phyloP scores from a whole-genome alignment of 257 asterid species.

The Plectranthus barbatus region DNA sequence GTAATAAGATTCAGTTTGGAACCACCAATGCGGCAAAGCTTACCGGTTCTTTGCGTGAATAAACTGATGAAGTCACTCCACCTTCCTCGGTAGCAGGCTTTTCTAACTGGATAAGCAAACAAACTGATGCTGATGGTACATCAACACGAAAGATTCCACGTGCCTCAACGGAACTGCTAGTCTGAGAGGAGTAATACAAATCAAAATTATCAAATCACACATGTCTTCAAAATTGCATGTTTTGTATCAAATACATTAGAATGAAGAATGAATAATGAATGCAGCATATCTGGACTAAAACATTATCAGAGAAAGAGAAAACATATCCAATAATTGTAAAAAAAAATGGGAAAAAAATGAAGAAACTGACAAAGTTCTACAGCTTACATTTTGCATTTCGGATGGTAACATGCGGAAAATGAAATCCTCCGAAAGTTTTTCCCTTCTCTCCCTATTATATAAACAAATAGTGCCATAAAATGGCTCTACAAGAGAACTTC shows the following conservation, averaged over 20 bases:
- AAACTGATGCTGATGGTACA: conserved; percentile 95
- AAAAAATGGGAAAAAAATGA: neutral
- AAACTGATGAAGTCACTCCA: conserved; percentile 94
- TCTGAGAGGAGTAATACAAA: conserved; percentile 48
- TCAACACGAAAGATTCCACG: conserved; percentile 85
- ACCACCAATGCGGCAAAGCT: conserved; percentile 25
- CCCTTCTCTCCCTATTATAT: conserved; percentile 99
- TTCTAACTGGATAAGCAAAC: conserved; percentile 92
- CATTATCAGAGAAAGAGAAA: neutral
- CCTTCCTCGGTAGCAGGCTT: conserved; percentile 99
- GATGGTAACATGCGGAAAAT: conserved; percentile 61
- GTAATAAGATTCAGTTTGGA: conserved; percentile 3
- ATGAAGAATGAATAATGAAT: neutral
- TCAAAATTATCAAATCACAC: conserved; percentile 7
- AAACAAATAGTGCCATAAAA: conserved; percentile 94
- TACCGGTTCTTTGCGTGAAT: conserved; percentile 99
- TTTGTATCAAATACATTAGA: conserved; percentile 5
- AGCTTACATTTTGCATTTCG: conserved; percentile 80
- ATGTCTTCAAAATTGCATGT: neutral
- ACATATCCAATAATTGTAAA: conserved; percentile 1
- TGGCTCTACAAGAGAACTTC: conserved; percentile 85
- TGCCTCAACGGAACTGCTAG: conserved; percentile 48
- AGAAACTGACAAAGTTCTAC: conserved; percentile 1
- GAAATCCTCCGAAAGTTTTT: conserved; percentile 96
- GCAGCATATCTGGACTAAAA: neutral